Evolutionary conservation across 495 filamentous ascomycete species (phyloP).

Genomic region (Xylaria telfairii): DNA sequence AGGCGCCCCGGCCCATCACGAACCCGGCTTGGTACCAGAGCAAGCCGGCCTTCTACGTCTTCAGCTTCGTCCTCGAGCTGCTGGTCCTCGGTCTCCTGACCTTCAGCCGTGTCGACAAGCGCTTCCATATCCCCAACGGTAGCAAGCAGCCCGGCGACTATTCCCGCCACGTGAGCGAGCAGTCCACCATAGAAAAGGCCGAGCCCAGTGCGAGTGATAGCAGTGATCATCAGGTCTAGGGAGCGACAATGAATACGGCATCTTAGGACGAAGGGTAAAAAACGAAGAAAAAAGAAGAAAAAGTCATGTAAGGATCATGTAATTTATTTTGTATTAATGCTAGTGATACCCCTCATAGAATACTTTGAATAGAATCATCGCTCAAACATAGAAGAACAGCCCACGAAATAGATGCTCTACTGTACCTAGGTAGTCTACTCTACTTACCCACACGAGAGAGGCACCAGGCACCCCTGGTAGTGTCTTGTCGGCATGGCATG

Average conservation of each 20-base stretch:
- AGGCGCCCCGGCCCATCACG: slow-evolving; percentile 51
- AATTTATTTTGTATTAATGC: background rate
- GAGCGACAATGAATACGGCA: background rate
- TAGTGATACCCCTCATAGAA: slow-evolving; percentile 3
- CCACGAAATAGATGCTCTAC: background rate
- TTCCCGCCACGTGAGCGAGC: slow-evolving; percentile 22
- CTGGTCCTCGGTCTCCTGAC: slow-evolving; percentile 68
- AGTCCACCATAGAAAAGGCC: slow-evolving; percentile 11
- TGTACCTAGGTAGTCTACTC: too few relatives aligned
- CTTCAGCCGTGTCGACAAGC: slow-evolving; percentile 69
- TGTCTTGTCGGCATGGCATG: background rate
- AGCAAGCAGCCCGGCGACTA: slow-evolving; percentile 50
- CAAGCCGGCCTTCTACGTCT: slow-evolving; percentile 78
- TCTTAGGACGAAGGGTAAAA: too few relatives aligned
- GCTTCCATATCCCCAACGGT: slow-evolving; percentile 70
- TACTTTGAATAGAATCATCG: background rate
- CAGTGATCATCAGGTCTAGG: background rate
- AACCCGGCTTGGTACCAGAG: slow-evolving; percentile 72
- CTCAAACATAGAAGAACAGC: background rate
- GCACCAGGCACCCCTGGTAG: too few relatives aligned
- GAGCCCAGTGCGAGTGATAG: background rate
- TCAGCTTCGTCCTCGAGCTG: slow-evolving; percentile 77
- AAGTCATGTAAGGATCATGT: background rate
- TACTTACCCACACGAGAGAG: too few relatives aligned
- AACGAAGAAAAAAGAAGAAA: background rate